Base-by-base conservation (phyloP, 2,329 filamentous ascomycete genomes). In the Gaeumannomyces tritici region DNA sequence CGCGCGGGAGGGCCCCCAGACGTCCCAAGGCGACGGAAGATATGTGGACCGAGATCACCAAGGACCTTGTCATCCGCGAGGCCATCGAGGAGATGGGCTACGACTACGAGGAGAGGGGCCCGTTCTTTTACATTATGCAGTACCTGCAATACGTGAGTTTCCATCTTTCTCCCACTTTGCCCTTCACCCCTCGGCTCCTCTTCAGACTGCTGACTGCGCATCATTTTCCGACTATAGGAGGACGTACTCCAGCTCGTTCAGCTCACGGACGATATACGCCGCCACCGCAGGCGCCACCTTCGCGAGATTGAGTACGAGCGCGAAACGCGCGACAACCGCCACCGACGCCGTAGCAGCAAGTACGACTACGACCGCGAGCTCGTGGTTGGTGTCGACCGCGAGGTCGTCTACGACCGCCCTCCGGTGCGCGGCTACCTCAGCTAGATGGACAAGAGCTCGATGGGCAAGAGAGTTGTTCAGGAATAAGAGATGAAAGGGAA, bases 11-110 rank as follows among this genome's bases (percentile, higher is more conserved):
- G 12, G 31, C 18, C 3, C 18, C 24, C 24, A 55, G 54, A 21
- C 47, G 54, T 18, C 73, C 78, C 27, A 80, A 80, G 61, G 76
- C 82, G 35, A 76, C 82, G 35, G 82, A 83, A 62, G 85, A 81
- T 33, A 90, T 96, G 79, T 98, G 93, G 93, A 99, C 95, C 0
- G 95, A 98, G 75, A 91, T 99, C 68, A 96, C 93, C 57, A 96
- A 96, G 76, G 93, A 96, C 68, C 77, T 98, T 47, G 91, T 98
- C 21, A 81, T 88, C 63, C 86, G 89, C 61, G 92, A 97, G 72
- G 95, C 95, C 24, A 90, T 98, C 66, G 88, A 96, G 68, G 81
- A 89, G 69, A 77, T 88, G 71, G 91, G 91, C 3, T 98, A 96
- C 74, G 87, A 90, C 64, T 98, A 88, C 71, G 91, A 97, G 72